Evolutionary conservation across 129 eudicot species (phyloP), one percentile per base, ranked within the genome.

Genomic region (Helianthus tuberosus): DNA sequence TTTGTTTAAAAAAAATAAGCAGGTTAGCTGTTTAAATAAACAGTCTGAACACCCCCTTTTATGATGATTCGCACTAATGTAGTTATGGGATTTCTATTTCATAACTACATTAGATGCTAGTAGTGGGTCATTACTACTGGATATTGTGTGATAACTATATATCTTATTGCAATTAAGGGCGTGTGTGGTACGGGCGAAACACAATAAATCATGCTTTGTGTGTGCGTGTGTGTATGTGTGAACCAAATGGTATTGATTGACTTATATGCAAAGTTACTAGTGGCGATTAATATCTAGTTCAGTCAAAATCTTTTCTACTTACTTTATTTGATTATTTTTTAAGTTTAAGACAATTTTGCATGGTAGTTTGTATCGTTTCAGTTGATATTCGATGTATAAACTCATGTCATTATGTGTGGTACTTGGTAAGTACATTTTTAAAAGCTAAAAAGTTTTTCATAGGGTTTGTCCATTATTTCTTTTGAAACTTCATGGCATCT

Each of bases 51-150:
- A 6, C 11, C 9, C 23, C 8, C 59, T 15, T 52, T 53, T n/a
- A 6, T 5, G 27, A n/a, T 17, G 36, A 32, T 32, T 32, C 36
- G 3, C 32, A 27, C 32, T 27, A 27, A 27, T 27, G 32, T 27
- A 27, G 32, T 27, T 27, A 59, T 49, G 77, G 49, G 38, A 50
- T 77, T 59, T 4, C 72, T 25, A 50, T 77, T 59, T 4, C 72
- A 39, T 52, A 38, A 27, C 5, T 59, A 59, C 64, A 59, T 27
- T 59, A 10, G 57, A n/a, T 5, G 39, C 51, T 64, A 41, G 11
- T 38, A 6, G 62, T 16, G 3, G 32, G 32, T 27, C 32, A 27
- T 27, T 27, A 27, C 32, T 27, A 27, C 32, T 32, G n/a, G n/a
- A 27, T 23, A 25, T 59, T 74, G 60, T 64, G 50, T 74, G 39